These are phyloP conservation scores for Exophiala alcalophila DNA, from an alignment of 2,329 filamentous ascomycete genomes.

Conservation along the genomic window DNA sequence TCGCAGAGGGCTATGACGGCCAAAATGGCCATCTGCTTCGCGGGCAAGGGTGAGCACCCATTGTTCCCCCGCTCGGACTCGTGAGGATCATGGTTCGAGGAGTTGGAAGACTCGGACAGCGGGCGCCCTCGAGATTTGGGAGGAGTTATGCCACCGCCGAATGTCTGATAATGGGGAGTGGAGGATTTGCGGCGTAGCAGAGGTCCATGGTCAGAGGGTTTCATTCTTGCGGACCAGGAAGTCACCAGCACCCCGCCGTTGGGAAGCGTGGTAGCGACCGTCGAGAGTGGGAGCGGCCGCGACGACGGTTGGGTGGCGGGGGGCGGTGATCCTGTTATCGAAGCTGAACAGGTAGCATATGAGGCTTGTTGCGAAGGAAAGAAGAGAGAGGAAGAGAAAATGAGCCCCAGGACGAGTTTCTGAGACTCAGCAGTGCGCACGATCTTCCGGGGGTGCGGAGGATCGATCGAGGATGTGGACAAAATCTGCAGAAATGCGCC, in stretches of 20 bases:
- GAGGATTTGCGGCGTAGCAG: conserved; percentile 43
- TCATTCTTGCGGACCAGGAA: conserved; percentile 23
- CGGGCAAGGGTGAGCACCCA: conserved; percentile 67
- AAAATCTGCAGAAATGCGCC: too few species aligned
- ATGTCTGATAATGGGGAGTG: conserved; percentile 49
- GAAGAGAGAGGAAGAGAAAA: too few species aligned
- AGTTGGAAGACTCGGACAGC: conserved; percentile 42
- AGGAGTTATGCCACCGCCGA: conserved; percentile 47
- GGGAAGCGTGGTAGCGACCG: too few species aligned
- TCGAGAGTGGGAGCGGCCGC: too few species aligned
- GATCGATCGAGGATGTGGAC: too few species aligned
- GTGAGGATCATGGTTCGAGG: conserved; percentile 36
- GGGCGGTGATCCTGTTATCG: conserved; percentile 1
- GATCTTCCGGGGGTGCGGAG: too few species aligned
- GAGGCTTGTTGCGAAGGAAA: background rate
- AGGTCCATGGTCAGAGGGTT: conserved; percentile 29
- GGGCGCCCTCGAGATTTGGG: conserved; percentile 45
- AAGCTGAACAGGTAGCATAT: background rate
- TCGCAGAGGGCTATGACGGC: conserved; percentile 88
- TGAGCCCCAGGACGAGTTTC: too few species aligned
- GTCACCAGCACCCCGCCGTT: conserved; percentile 6
- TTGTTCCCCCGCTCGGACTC: conserved; percentile 32
- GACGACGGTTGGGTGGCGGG: conserved; percentile 1
- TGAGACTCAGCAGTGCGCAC: too few species aligned
- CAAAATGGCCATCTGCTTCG: conserved; percentile 76